Evolutionary conservation across 2,329 filamentous ascomycete species (phyloP), one percentile per base, ranked within the genome.

Genomic region (Lasiodiplodia sp.): DNA sequence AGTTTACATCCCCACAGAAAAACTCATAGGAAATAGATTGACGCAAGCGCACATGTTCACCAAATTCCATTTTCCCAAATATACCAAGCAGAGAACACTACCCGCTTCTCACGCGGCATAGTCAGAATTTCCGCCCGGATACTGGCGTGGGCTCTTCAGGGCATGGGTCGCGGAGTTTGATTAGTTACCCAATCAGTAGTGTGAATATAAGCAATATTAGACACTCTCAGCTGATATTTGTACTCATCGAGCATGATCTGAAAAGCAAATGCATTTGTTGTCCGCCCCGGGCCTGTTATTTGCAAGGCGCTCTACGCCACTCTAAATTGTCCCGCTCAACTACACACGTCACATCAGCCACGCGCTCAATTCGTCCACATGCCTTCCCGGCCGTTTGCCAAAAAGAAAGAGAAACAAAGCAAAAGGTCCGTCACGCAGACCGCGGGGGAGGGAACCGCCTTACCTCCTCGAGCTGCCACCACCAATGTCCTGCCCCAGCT

Each of bases 401-500:
- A 53, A 53, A 14, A 2, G 4, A 10, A 56, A 34, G 4, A 10
- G 0, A 34, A 37, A 37, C 31, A 7, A 34, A 34, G 8, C 0
- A 7, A 34, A 34, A 34, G 8, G 31, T 2, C 31, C 31, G 8
- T 34, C 31, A 34, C 1, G 31, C 31, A 34, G 31, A 34, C 31
- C 31, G 8, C 4, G 31, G 31, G 31, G 8, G 31, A 34, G 31
- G 31, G 31, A 34, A 34, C 31, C 14, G 18, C 25, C 58, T 64
- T 38, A 64, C 60, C 60, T 38, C 60, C 58, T 63, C 25, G 58
- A 63, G 58, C 82, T 75, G 12, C 83, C 84, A 70, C 84, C 83
- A 37, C 83, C 84, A 71, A 86, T 85, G 71, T 86, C 84, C 74
- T 85, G 84, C 6, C 84, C 83, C 60, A 85, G 55, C 69, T 70